These are phyloP conservation scores for Eucalyptus curtisii DNA, from an alignment of 345 rosid species.

Conservation along the genomic window DNA sequence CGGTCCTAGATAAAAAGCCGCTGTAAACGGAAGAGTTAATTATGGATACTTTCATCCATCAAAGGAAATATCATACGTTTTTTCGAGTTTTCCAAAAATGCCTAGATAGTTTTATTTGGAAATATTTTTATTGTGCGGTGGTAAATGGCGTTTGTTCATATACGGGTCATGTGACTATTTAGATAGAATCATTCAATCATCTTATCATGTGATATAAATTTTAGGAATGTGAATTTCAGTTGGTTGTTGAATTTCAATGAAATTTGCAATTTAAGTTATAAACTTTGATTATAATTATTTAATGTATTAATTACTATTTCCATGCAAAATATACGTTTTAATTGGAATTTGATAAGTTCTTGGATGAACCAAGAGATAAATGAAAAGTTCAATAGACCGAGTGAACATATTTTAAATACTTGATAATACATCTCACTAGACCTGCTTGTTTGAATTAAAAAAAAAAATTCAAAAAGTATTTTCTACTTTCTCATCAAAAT, in stretches of 20 bases:
- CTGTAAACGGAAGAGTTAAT: not conserved
- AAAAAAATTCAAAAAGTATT: too few relatives aligned
- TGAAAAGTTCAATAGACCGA: not conserved
- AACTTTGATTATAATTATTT: not conserved
- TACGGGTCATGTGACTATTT: not conserved
- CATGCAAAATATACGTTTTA: not conserved
- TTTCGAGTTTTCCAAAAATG: not conserved
- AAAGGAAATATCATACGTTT: not conserved
- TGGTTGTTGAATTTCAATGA: not conserved
- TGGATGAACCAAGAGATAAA: too few relatives aligned
- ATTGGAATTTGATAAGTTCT: too few relatives aligned
- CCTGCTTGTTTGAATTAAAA: not conserved
- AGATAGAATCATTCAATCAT: not conserved
- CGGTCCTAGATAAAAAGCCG: not conserved
- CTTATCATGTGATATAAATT: not conserved
- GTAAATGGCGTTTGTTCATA: not conserved
- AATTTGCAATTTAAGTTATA: not conserved
- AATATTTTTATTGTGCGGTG: not conserved
- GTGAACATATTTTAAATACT: not conserved
- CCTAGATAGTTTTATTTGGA: not conserved
- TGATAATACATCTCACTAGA: not conserved
- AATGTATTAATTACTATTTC: not conserved
- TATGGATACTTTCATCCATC: not conserved
- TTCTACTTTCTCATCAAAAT: too few relatives aligned
- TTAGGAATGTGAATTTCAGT: not conserved